Base-by-base conservation (phyloP, 768 basidiomycete genomes). In the Boletellus sp. region DNA sequence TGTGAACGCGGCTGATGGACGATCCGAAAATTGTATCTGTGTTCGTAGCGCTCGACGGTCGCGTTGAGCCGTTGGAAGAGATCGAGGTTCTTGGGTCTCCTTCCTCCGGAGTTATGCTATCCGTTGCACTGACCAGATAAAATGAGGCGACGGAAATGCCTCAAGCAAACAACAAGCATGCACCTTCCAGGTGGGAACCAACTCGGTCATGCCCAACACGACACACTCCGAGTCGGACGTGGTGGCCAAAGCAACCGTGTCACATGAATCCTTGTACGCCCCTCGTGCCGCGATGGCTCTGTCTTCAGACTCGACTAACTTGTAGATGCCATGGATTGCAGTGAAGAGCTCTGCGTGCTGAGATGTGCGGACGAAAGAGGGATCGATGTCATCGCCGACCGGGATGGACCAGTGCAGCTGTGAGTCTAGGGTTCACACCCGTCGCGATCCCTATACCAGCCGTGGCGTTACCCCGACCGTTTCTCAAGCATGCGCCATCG, bases 181-280 rank as follows among this genome's bases (percentile, higher is more conserved):
- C 16, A 65, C 68, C 61, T 65, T 64, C 69, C 68, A 73, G 26
- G 26, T n/a, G 3, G 63, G 68, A 41, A 68, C 53, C 68, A 67
- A 71, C 51, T 72, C 62, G 1, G 70, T 68, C 42, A 70, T 68
- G 3, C 68, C 70, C 35, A 58, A 61, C 31, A 66, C 63, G 16
- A 72, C 68, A 37, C 70, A 71, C 47, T 70, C 69, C 1, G 69
- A 70, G 52, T 72, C 69, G 5, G 66, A 61, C 10, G 63, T 61
- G 51, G 72, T 51, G 38, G 67, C 54, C 48, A 50, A 54, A 10
- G 53, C 49, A 3, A 39, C 31, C 36, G 43, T 54, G 12, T 15
- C 20, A 2, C 24, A 33, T 28, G 45, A 41, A 20, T 42, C 26
- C 4, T 1, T 1, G 26, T 58, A 49, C 24, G 5, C 22, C 17